Percentiles rank a stretch among this genome's conserved stretches.
Evolutionary conservation across 805 yeast species (phyloP).

Genomic region (Saturnispora zaruensis): DNA sequence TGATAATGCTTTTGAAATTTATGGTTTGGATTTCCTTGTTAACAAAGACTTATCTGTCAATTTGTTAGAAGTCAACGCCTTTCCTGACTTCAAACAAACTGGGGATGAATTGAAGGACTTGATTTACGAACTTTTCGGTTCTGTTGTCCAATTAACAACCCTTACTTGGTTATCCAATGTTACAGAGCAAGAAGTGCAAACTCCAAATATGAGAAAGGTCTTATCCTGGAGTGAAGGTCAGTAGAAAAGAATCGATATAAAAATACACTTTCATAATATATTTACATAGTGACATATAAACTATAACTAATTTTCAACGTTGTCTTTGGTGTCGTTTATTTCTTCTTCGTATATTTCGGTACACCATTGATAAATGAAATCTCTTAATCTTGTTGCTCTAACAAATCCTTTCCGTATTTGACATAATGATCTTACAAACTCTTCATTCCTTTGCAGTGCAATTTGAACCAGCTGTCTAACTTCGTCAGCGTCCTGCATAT

Average conservation of each 20-base stretch:
- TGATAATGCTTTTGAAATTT: constrained; percentile 74
- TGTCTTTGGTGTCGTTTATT: not conserved
- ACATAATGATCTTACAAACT: constrained; percentile 73
- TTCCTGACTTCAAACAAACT: constrained; percentile 95
- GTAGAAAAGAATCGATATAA: not conserved
- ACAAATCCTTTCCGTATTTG: constrained; percentile 66
- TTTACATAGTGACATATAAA: not conserved
- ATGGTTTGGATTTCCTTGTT: constrained; percentile 83
- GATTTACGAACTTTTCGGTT: constrained; percentile 57
- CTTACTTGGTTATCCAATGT: constrained; percentile 2
- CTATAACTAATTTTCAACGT: not conserved
- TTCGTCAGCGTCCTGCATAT: constrained; percentile 53
- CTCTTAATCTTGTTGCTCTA: constrained; percentile 68
- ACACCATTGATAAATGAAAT: constrained; percentile 72
- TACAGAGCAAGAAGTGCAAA: constrained; percentile 1
- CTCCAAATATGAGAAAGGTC: constrained; percentile 11
- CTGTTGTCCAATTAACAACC: constrained; percentile 13
- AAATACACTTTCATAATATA: not conserved
- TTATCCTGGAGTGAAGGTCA: constrained; percentile 7
- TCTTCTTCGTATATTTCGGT: constrained; percentile 65
- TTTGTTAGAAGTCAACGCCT: constrained; percentile 81
- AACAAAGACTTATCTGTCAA: constrained; percentile 45
- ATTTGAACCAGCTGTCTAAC: constrained; percentile 69
- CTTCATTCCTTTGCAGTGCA: constrained; percentile 75
- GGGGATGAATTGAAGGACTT: constrained; percentile 64